Evolutionary conservation across 73 alveolate genomes (phyloP), one percentile per base, ranked within the genome.

Genomic region (Stentor coeruleus): DNA sequence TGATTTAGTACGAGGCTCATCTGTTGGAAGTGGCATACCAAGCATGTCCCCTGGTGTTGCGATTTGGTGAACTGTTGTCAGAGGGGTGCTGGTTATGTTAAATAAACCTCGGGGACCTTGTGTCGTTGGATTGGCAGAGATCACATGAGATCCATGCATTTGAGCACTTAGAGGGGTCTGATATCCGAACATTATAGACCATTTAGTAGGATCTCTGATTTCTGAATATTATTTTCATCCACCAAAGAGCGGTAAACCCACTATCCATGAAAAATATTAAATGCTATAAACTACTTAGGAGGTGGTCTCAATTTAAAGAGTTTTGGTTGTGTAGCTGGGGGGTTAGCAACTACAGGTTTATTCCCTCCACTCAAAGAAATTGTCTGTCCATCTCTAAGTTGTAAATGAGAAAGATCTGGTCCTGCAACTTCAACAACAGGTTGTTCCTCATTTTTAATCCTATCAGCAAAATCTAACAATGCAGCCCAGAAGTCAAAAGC

Each of bases 401-500:
- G 59, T 2, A 39, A n/a, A 39, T 75, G 74, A 15, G 72, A 75
- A 26, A 75, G 38, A 2, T 75, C 83, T 36, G 83, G 83, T 0
- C 72, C 74, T 0, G 79, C n/a, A 1, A 14, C 20, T 6, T 75
- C 35, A 20, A 40, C 15, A 39, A 39, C 72, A 31, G 83, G 59
- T 28, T 39, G 26, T 15, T 38, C 38, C 39, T 75, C 83, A 75
- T 39, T 40, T 37, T 75, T 75, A 26, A 75, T 37, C 38, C 38
- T 15, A 31, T 35, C 83, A 0, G 31, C 26, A 75, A 75, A 75
- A 35, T 75, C 83, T 0, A 75, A 33, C 1, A 75, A 33, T 26
- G 83, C 83, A 20, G 83, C 83, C 83, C 83, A 75, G 66, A 75
- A 75, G 72, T 75, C 83, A 75, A 75, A 75, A 2, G 83, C 83